These are phyloP conservation scores for Perilla frutescens DNA, from an alignment of 257 asterid species.

Conservation along the genomic window DNA sequence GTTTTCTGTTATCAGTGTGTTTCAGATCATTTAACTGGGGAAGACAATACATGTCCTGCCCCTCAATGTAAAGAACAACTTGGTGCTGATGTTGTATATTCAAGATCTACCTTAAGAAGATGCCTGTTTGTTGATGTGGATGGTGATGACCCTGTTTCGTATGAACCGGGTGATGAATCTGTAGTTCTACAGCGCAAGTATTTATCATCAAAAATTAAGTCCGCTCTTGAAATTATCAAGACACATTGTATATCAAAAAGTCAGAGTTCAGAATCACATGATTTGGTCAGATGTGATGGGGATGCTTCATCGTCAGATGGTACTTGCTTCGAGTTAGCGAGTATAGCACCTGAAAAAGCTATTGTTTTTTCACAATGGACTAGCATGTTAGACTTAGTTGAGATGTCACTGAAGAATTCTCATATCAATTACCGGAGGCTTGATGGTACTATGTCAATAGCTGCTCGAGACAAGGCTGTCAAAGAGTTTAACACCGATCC, in stretches of 20 bases:
- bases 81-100: conserved; percentile 78
- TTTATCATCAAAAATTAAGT: conserved; percentile 78
- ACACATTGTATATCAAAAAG: conserved; percentile 50
- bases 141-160: conserved; percentile 47
- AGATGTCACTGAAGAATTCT: conserved; percentile 64
- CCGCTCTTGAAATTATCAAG: conserved; percentile 69
- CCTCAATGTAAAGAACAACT: conserved; percentile 85
- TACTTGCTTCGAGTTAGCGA: conserved; percentile 40
- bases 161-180: conserved; percentile 52
- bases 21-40: conserved; percentile 81
- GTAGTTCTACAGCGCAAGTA: conserved; percentile 56
- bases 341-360: conserved; percentile 69
- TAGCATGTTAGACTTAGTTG: conserved; percentile 88
- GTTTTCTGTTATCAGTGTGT: conserved; percentile 97
- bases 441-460: conserved; percentile 94
- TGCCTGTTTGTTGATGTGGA: conserved; percentile 59
- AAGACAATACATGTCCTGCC: conserved; percentile 87
- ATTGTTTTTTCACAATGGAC: conserved; percentile 99
- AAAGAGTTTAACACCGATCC: conserved; percentile 88
- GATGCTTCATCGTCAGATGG: conserved; percentile 52
- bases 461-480: conserved; percentile 94
- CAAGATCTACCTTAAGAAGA: conserved; percentile 66
- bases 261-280: conserved; percentile 41
- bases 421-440: conserved; percentile 76
- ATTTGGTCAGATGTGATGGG: conserved; percentile 39